Evolutionary conservation across 2,329 filamentous ascomycete genomes (phyloP), one percentile per base, ranked within the genome.

Genomic region (Clonostachys chloroleuca): DNA sequence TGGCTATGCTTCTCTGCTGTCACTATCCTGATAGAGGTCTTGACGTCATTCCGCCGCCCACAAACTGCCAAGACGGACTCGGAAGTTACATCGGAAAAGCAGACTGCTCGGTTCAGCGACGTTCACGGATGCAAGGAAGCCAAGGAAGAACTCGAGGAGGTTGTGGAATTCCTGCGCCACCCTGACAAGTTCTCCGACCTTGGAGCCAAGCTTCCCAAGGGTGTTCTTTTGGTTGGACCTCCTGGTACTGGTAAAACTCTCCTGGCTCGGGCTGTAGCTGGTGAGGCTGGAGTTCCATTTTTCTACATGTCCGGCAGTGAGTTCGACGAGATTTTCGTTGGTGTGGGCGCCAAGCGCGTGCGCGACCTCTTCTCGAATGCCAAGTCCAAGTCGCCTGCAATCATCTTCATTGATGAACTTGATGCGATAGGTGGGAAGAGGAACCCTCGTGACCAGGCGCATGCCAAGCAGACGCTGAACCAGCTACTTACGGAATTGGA

Each of bases 281-380:
- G 94, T 45, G 94, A 99, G 72, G 92, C 94, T 46, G 94, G 92
- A 47, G 94, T 99, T 16, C 94, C 94, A 2, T 99, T 99, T 78
- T 99, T 97, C 78, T 99, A 96, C 78, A 97, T 99, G 92, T 99
- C 94, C 61, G 94, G 94, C 44, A 95, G 90, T 49, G 94, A 99
- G 66, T 99, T 99, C 62, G 94, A 99, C 61, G 94, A 99, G 68
- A 87, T 99, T 45, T 99, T 96, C 61, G 95, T 99, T 35, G 94
- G 94, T 62, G 94, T 99, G 46, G 91, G 92, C 62, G 91, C 91
- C 42, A 96, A 99, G 76, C 88, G 94, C 60, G 92, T 99, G 43
- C 89, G 94, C 49, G 94, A 96, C 52, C 80, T 96, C n/a, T 95
- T 96, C 65, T 72, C 77, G 42, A 83, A 87, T 47, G 92, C 92